Conservation (phyloP, 2,329 filamentous ascomycete species). For the Fusarium devonianum region DNA sequence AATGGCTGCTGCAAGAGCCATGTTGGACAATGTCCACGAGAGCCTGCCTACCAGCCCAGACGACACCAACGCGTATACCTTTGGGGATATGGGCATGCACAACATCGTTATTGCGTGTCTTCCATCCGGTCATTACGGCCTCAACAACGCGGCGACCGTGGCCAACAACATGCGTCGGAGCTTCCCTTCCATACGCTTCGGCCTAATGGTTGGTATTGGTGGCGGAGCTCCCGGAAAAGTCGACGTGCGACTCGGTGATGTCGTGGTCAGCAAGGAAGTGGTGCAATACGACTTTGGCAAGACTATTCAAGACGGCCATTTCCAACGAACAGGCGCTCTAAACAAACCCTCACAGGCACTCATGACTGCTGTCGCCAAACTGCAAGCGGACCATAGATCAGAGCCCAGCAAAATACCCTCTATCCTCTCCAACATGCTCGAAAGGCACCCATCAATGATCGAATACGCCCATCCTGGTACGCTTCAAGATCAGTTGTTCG, state of each 20-base stretch:
- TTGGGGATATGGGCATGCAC: conserved; percentile 14
- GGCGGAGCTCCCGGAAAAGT: conserved; percentile 33
- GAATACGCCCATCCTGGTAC: not conserved
- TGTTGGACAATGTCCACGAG: conserved; percentile 21
- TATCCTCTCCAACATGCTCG: conserved; percentile 5
- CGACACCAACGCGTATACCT: conserved; percentile 20
- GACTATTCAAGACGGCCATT: not conserved
- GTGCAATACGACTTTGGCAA: conserved; percentile 35
- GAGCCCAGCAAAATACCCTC: not conserved
- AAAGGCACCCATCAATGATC: not conserved
- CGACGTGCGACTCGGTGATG: conserved; percentile 29
- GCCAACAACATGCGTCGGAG: conserved; percentile 19
- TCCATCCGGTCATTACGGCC: conserved; percentile 1
- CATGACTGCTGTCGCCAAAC: conserved; percentile 7
- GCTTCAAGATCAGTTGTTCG: conserved; percentile 7
- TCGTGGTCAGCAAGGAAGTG: conserved; percentile 29
- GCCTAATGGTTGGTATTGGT: conserved; percentile 42
- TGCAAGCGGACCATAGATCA: conserved; percentile 15
- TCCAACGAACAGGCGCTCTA: conserved; percentile 13
- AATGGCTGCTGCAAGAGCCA: conserved; percentile 15
- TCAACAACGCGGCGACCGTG: conserved; percentile 2
- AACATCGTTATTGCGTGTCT: conserved; percentile 17
- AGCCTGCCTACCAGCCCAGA: not conserved
- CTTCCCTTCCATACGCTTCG: conserved; percentile 10
- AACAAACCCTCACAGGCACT: conserved; percentile 1